phyloP scores from a whole-genome alignment of 106 monocot genomes.

The Iris macrosiphon region DNA sequence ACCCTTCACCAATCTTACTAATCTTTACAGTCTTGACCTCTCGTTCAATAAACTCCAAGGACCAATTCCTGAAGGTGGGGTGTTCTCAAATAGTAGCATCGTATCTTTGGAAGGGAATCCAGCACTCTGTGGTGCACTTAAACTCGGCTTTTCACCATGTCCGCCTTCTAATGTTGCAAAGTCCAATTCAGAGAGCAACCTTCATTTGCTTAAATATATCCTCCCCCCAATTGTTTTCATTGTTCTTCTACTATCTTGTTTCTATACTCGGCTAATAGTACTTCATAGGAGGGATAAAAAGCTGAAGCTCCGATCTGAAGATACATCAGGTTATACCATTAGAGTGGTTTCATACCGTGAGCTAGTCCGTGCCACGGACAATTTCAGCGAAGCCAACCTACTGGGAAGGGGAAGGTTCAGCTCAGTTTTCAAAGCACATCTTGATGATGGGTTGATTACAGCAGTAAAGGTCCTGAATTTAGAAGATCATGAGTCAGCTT shows the following conservation, averaged over 20 bases:
- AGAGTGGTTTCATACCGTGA: background rate
- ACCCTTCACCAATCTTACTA: background rate
- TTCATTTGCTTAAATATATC: background rate
- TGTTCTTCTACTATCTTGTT: background rate
- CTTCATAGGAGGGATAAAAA: background rate
- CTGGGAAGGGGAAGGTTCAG: background rate
- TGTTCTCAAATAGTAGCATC: background rate
- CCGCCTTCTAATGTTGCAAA: background rate
- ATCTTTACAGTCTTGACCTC: background rate
- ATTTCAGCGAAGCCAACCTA: background rate
- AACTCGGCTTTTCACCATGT: background rate
- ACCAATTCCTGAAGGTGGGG: background rate
- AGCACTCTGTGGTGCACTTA: background rate
- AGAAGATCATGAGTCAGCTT: background rate
- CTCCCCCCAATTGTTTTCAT: background rate
- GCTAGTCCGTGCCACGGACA: background rate
- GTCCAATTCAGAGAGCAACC: background rate
- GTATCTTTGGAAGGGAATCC: background rate
- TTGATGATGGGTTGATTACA: background rate
- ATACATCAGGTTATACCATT: background rate
- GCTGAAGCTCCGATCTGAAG: too few relatives aligned
- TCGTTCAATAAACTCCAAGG: background rate
- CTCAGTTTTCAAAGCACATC: slow-evolving; percentile 1
- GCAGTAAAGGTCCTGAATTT: slow-evolving; percentile 14
- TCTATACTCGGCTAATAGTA: background rate